Conservation (phyloP, 352 stramenopile genomes). For the Globisporangium yorkense region DNA sequence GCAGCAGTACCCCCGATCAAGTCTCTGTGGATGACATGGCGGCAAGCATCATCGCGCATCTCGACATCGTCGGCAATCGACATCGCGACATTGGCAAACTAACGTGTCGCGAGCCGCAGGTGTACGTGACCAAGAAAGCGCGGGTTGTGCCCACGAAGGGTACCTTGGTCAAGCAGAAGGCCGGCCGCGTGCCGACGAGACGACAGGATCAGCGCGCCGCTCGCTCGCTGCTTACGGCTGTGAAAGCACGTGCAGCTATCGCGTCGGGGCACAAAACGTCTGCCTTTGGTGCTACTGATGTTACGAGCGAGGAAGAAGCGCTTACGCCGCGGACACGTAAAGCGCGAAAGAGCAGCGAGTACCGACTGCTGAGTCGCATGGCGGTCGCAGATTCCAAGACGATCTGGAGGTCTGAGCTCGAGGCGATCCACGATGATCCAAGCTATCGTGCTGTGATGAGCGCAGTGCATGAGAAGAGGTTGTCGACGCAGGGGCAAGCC, state of each 20-base stretch:
- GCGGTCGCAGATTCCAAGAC: constrained; percentile 36
- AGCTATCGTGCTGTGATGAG: constrained; percentile 11
- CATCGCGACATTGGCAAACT: constrained; percentile 59
- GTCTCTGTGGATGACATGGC: constrained; percentile 29
- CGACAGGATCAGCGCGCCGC: constrained; percentile 46
- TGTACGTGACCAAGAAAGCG: constrained; percentile 31
- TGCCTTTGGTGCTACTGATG: background rate
- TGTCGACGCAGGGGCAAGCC: background rate
- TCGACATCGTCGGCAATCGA: constrained; percentile 66
- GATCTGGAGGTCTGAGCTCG: constrained; percentile 45
- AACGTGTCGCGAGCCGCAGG: constrained; percentile 40
- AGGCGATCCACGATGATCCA: constrained; percentile 42
- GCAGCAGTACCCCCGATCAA: background rate
- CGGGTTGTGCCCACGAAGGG: constrained; percentile 23
- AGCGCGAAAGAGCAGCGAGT: constrained; percentile 49
- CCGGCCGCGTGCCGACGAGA: constrained; percentile 31
- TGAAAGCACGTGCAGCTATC: constrained; percentile 38
- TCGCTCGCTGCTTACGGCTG: constrained; percentile 38
- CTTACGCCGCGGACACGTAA: constrained; percentile 16
- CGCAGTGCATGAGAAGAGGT: background rate
- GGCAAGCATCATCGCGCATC: constrained; percentile 37
- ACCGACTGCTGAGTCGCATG: constrained; percentile 48
- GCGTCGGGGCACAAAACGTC: constrained; percentile 18
- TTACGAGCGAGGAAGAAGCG: constrained; percentile 6
- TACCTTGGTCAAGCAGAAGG: constrained; percentile 25